Evolutionary conservation across 345 rosid species (phyloP).

Genomic region (Eucalyptus regnans): DNA sequence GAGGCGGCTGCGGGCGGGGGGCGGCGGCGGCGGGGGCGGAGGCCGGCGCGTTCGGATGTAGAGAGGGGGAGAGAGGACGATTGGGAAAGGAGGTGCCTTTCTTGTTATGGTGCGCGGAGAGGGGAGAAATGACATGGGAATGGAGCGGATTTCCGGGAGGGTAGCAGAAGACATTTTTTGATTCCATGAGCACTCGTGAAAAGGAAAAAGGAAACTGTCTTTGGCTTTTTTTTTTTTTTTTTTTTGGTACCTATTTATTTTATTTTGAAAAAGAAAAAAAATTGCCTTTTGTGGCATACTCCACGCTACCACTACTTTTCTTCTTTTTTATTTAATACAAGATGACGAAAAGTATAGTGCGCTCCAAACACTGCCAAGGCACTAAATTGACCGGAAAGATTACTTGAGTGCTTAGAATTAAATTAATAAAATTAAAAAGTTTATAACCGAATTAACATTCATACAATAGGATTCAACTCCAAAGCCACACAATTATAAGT

Average conservation of each 20-base stretch:
- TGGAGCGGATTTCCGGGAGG: not conserved
- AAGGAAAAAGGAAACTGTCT: not conserved
- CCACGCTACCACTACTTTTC: not conserved
- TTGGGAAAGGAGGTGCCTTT: constrained; percentile 8
- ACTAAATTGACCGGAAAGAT: not conserved
- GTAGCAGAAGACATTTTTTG: not conserved
- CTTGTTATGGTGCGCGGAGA: not conserved
- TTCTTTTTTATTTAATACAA: not conserved
- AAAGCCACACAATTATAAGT: no score
- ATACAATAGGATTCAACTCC: no score
- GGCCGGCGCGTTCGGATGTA: not conserved
- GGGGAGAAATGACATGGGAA: not conserved
- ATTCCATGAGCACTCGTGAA: not conserved
- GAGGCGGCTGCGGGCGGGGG: not conserved
- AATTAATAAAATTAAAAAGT: no score
- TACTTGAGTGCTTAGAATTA: rapidly evolving
- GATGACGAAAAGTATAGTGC: not conserved
- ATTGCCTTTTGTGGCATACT: not conserved
- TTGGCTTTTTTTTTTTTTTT: not conserved
- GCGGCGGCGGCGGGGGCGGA: not conserved
- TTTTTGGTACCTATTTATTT: not conserved
- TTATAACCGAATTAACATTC: rapidly evolving
- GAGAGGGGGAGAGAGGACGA: not conserved
- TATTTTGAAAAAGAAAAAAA: not conserved
- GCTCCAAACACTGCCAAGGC: rapidly evolving